Base-by-base conservation (phyloP, 345 rosid genomes). In the Euclidium syriacum region DNA sequence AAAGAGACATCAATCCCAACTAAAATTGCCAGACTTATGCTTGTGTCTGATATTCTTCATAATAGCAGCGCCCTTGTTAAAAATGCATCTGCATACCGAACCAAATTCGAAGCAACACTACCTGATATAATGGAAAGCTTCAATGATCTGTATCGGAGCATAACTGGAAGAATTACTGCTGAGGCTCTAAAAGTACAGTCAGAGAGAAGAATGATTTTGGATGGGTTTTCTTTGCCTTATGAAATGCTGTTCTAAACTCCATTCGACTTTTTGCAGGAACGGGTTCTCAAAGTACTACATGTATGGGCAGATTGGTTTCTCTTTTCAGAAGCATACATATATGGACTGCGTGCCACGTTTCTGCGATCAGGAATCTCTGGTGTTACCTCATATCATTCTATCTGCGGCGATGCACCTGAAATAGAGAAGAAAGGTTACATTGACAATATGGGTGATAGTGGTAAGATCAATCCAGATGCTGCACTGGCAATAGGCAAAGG, bases 291-390 rank as follows among this genome's bases (percentile, higher is more conserved):
- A 81, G 99, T 94, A 32, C 74, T 94, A 79, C 97, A 94, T 73
- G 99, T 94, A 34, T 94, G 99, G 99, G 79, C 96, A 33, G 99
- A 95, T 62, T 90, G 98, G 99, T 95, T 95, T 82, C 91, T 95
- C 54, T 95, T 95, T 72, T 90, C 98, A 47, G 99, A 95, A 70
- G 99, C 98, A 51, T 95, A 95, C 75, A 90, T 95, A 50, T 78
- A 83, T 67, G 99, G 99, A 63, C 76, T 95, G 55, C 85, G 98
- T 43, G 90, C 99, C 19, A 90, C 98, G 23, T 95, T 95, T 81
- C 90, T 90, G 43, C 86, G 98, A 34, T 79, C 94, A 34, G 81
- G 95, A 70, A 78, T 74, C 67, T 95, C 95, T 54, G 99, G 96
- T 30, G 96, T 95, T 64, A 68, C 79, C 40, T 81, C 73, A 34